Conservation (phyloP, 129 eudicot genomes). For the Silybum marianum region DNA sequence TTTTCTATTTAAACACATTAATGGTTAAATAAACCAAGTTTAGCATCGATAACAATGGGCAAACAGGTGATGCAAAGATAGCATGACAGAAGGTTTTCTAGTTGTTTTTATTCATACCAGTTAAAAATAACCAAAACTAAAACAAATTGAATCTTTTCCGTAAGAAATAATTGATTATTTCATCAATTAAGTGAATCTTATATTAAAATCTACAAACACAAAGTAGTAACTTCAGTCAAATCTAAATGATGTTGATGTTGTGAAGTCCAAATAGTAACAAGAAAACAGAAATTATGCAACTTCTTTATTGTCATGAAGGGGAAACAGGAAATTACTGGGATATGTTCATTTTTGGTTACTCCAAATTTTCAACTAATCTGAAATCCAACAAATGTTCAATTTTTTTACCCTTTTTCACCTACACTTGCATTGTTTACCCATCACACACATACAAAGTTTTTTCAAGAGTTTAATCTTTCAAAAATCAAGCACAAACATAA, state of each 20-base stretch:
- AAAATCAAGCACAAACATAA: constrained; percentile 19
- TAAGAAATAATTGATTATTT: constrained; percentile 21
- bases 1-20: constrained; percentile 8
- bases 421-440: constrained; percentile 4
- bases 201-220: constrained; percentile 17
- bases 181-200: constrained; percentile 8
- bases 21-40: constrained; percentile 15
- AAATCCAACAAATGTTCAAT: background rate
- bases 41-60: background rate
- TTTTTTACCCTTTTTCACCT: background rate
- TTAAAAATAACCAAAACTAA: constrained; percentile 6
- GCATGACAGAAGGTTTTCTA: background rate
- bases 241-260: background rate
- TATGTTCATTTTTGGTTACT: background rate
- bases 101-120: constrained; percentile 20
- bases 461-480: background rate
- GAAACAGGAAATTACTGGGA: background rate
- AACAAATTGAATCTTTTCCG: constrained; percentile 19
- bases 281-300: background rate
- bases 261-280: background rate
- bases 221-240: constrained; percentile 17
- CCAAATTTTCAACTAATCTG: background rate
- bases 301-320: background rate
- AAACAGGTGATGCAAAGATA: constrained; percentile 27
- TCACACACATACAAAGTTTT: constrained; percentile 9